Base-by-base conservation (phyloP, 805 yeast genomes). In the Kodamaea restingae region DNA sequence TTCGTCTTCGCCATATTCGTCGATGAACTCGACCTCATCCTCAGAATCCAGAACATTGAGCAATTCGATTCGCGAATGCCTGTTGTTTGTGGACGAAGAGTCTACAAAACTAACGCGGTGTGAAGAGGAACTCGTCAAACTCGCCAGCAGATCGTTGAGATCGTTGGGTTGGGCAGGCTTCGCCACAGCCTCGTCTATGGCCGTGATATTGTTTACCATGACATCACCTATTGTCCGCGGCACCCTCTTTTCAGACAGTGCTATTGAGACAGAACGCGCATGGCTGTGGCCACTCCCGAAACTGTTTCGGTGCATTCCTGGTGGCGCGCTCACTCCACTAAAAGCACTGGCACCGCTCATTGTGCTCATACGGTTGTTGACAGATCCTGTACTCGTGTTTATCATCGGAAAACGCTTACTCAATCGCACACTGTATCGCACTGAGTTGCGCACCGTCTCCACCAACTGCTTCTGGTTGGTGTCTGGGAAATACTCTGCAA, bases 401-500 rank as follows among this genome's bases (percentile, higher is more conserved):
- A 36, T n/a, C 12, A 21, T 34, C 34, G 60, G 55, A 35, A 63
- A 54, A 28, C 67, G 52, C 33, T 69, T 61, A 22, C 80, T 75
- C 43, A 81, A 57, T 30, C 88, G 71, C 25, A 80, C 78, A 8
- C 95, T 85, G 50, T 86, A 75, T 39, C 96, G 67, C 11, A 86
- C 87, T 4, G 96, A 85, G 54, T 87, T 88, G 15, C 95, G 67
- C 32, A 90, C 76, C 2, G 96, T 90, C 41, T 82, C 80, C 44
- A 84, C 84, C 45, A 93, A 71, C 41, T 82, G 82, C 32, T 74
- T 70, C 37, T 79, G 75, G 17, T 78, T 81, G 0, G 95, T 81
- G 28, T 81, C 83, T 0, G 98, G 98, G 70, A 93, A 93, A 58
- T 86, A 91, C 46, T 90, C 95, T 2, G 88, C 82, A 47, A 91